Percentiles rank a stretch among this genome's conserved stretches.
phyloP scores from a whole-genome alignment of 345 rosid genomes.

The Cochlearia excelsa region DNA sequence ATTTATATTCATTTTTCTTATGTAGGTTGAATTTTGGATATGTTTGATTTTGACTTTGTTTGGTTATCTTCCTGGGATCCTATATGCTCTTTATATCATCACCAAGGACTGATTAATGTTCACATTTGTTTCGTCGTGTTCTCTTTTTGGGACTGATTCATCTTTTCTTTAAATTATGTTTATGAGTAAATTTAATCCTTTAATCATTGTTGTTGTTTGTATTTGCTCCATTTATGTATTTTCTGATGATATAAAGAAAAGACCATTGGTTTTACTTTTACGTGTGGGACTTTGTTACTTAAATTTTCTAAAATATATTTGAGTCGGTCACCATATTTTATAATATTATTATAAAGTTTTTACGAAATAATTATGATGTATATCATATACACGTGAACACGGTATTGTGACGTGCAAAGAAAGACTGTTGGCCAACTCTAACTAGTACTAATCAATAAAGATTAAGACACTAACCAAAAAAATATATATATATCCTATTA shows the following conservation, averaged over 20 bases:
- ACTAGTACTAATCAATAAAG: no score
- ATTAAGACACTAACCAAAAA: no score
- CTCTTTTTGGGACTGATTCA: constrained; percentile 16
- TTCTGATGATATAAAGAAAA: constrained; percentile 21
- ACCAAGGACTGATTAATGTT: constrained; percentile 49
- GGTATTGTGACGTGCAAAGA: no score
- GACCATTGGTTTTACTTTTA: not conserved
- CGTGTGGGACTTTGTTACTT: no score
- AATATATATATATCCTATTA: no score
- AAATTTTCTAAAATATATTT: no score
- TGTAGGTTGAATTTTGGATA: constrained; percentile 83
- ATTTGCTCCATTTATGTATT: not conserved
- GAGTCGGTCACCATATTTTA: no score
- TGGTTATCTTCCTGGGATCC: constrained; percentile 82
- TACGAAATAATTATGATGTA: no score
- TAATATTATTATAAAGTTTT: no score
- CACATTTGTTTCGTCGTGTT: constrained; percentile 30
- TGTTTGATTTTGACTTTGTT: constrained; percentile 65
- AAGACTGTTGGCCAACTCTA: no score
- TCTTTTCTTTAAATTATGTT: constrained; percentile 1
- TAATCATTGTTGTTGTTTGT: not conserved
- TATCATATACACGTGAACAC: no score
- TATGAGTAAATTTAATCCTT: not conserved
- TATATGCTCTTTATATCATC: constrained; percentile 66
- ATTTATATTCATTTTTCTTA: no score